Evolutionary conservation across 306 rosid genomes (phyloP).

Genomic region (Quercus mongolica): DNA sequence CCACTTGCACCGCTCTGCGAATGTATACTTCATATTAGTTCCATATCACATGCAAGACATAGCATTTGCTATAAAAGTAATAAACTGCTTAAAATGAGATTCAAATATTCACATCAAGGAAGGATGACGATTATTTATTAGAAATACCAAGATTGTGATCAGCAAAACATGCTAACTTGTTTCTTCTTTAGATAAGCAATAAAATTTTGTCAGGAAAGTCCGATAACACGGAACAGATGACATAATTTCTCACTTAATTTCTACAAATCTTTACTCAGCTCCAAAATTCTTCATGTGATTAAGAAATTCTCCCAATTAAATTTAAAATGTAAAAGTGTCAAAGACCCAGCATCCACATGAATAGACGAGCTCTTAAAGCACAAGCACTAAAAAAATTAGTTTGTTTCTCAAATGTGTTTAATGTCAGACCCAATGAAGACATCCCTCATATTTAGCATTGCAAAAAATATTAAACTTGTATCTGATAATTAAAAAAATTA

Average conservation of each 20-base stretch:
- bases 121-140: neutral
- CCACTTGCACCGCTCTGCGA: slow-evolving; percentile 63
- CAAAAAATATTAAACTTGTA: neutral
- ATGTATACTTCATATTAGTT: slow-evolving; percentile 1
- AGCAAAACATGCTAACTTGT: neutral
- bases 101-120: neutral
- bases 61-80: neutral
- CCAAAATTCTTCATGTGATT: neutral
- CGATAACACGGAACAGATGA: neutral
- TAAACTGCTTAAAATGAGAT: neutral
- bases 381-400: neutral
- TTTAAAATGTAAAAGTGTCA: neutral
- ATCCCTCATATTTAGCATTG: neutral
- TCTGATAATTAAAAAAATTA: neutral
- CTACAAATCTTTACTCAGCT: neutral
- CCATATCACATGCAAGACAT: neutral
- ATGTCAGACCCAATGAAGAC: neutral
- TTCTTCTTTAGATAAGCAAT: neutral
- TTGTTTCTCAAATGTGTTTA: neutral
- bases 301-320: neutral
- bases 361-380: neutral
- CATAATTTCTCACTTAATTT: neutral
- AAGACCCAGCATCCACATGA: neutral
- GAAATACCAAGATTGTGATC: neutral
- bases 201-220: neutral